These are phyloP conservation scores for Monilinia fructigena DNA, from an alignment of 2,329 filamentous ascomycete species.

Conservation along the genomic window DNA sequence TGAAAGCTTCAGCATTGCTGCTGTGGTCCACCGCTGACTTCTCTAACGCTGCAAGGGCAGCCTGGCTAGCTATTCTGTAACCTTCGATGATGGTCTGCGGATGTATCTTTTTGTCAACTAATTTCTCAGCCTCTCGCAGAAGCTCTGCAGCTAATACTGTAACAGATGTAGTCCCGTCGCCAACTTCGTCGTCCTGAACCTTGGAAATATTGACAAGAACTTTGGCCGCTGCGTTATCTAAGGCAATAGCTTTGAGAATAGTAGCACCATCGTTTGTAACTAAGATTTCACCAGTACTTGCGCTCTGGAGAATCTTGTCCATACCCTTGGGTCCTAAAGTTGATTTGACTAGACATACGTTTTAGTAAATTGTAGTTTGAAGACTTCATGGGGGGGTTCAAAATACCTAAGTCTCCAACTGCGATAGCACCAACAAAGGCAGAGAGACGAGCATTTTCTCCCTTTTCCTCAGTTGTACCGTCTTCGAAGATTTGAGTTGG, in stretches of 20 bases:
- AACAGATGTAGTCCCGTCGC: constrained; percentile 97
- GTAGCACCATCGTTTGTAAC: constrained; percentile 99
- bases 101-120: constrained; percentile 97
- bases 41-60: constrained; percentile 81
- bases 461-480: constrained; percentile 95
- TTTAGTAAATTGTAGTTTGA: constrained; percentile 9
- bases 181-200: constrained; percentile 97
- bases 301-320: constrained; percentile 66
- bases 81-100: constrained; percentile 99
- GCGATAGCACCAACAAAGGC: constrained; percentile 98
- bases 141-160: constrained; percentile 93
- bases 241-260: constrained; percentile 95
- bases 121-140: constrained; percentile 91
- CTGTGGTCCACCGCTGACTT: constrained; percentile 87
- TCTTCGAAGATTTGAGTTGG: constrained; percentile 98
- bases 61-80: constrained; percentile 92
- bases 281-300: constrained; percentile 96
- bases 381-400: constrained; percentile 19
- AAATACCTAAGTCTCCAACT: constrained; percentile 71
- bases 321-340: constrained; percentile 97
- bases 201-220: constrained; percentile 99
- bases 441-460: constrained; percentile 97
- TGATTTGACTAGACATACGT: constrained; percentile 70
- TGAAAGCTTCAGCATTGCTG: constrained; percentile 77
- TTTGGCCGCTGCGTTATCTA: constrained; percentile 97